Evolutionary conservation across 1,284 basidiomycete species (phyloP).

Genomic region (Cryptococcus sp.): DNA sequence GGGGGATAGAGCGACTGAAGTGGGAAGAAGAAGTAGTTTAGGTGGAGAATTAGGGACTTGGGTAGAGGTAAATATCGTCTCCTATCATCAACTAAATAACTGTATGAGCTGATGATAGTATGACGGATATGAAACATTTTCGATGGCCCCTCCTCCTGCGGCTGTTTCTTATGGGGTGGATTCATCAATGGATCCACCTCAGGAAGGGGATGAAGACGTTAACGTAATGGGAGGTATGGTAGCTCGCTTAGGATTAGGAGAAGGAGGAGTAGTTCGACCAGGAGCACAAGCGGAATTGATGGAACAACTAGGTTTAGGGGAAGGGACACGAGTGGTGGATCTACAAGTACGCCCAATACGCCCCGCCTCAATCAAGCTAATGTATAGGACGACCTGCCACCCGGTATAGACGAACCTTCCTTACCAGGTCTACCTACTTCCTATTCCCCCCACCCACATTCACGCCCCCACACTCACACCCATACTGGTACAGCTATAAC

Average conservation of each 20-base stretch:
- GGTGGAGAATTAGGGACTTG: conserved; percentile 39
- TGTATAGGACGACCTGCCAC: conserved; percentile 44
- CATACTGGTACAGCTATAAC: background rate
- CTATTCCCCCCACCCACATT: conserved; percentile 3
- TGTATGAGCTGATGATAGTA: conserved; percentile 26
- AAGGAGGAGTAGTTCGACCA: conserved; percentile 5
- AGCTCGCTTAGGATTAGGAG: conserved; percentile 29
- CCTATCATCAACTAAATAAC: no score
- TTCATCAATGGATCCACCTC: conserved; percentile 45
- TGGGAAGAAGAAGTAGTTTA: conserved; percentile 24
- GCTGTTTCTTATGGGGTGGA: conserved; percentile 38
- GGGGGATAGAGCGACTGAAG: conserved; percentile 14
- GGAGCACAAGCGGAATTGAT: conserved; percentile 36
- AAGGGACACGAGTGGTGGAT: conserved; percentile 45
- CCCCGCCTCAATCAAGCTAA: background rate
- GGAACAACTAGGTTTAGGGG: conserved; percentile 45
- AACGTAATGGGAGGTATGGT: conserved; percentile 35
- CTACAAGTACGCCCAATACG: conserved; percentile 27
- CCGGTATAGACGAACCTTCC: conserved; percentile 48
- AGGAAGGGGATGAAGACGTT: conserved; percentile 32
- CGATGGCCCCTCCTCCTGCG: conserved; percentile 41
- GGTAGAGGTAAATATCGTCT: conserved; percentile 35
- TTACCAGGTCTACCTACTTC: conserved; percentile 38
- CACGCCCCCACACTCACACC: conserved; percentile 1
- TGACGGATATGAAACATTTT: conserved; percentile 50